These are phyloP conservation scores for Aspergillus fructus DNA, from an alignment of 2,329 filamentous ascomycete species.

Conservation along the genomic window DNA sequence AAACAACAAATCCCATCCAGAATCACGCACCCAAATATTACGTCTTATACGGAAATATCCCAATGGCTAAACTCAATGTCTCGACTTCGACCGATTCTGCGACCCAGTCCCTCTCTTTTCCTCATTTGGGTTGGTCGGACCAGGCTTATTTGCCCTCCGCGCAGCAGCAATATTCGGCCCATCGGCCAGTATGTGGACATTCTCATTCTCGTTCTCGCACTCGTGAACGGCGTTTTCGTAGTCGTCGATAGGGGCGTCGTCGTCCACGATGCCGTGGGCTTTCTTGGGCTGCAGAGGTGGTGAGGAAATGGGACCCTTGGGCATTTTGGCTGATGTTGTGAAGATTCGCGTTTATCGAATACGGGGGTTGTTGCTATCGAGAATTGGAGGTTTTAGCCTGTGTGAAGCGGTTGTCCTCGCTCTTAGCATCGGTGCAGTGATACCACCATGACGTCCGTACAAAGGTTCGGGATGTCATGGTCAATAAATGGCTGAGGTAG, in stretches of 20 bases:
- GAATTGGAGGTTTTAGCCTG: too few species aligned
- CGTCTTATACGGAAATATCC: too few species aligned
- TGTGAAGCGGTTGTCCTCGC: neutral
- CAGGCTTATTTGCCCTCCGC: neutral
- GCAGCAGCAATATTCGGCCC: slow-evolving; percentile 5
- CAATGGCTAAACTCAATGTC: neutral
- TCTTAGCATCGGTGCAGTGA: neutral
- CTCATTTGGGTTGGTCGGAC: neutral
- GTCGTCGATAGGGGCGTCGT: slow-evolving; percentile 17
- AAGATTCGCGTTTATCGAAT: neutral
- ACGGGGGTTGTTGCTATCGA: neutral
- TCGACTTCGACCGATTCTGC: neutral
- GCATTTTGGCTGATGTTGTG: neutral
- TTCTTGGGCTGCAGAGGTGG: neutral
- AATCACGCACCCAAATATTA: neutral
- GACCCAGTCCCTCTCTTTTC: neutral
- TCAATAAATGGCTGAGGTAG: too few species aligned
- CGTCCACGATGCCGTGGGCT: slow-evolving; percentile 14
- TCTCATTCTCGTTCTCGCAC: neutral
- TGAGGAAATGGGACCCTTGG: slow-evolving; percentile 1
- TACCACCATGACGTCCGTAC: too few species aligned
- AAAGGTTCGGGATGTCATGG: too few species aligned
- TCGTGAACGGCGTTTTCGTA: slow-evolving; percentile 13
- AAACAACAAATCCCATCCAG: neutral
- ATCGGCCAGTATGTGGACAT: neutral